Percentiles rank a stretch among this genome's conserved stretches.
These are phyloP conservation scores for Tricholoma bakamatsutake DNA, from an alignment of 768 basidiomycete genomes.

Conservation along the genomic window DNA sequence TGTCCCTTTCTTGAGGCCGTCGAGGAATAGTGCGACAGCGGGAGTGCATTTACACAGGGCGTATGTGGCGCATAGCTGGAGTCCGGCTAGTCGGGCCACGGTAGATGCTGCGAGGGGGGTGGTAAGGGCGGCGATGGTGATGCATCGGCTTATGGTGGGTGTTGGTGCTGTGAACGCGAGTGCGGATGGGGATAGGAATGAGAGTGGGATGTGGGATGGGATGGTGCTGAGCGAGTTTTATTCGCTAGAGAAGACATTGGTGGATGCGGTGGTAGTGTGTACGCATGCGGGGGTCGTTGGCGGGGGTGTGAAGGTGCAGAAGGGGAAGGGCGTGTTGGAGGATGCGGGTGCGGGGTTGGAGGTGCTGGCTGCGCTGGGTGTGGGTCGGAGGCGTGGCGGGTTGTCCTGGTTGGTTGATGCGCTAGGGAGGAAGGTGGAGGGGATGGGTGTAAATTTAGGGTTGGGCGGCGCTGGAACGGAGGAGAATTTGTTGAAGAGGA, in stretches of 20 bases:
- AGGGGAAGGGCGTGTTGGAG: slow-evolving; percentile 14
- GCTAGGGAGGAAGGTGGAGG: slow-evolving; percentile 20
- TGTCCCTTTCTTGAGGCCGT: slow-evolving; percentile 52
- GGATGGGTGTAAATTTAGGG: slow-evolving; percentile 6
- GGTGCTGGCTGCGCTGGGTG: slow-evolving; percentile 15
- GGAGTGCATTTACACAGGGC: slow-evolving; percentile 2
- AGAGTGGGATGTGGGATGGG: slow-evolving; percentile 24
- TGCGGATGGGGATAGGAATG: not conserved
- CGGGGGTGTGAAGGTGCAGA: slow-evolving; percentile 19
- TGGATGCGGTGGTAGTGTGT: slow-evolving; percentile 62
- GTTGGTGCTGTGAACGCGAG: slow-evolving; percentile 2
- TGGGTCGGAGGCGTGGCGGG: slow-evolving; percentile 14
- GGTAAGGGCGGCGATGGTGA: slow-evolving; percentile 42
- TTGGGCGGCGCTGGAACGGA: not conserved
- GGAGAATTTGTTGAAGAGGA: slow-evolving; percentile 25
- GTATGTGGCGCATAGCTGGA: slow-evolving; percentile 26
- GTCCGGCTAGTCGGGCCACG: slow-evolving; percentile 51
- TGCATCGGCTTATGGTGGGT: slow-evolving; percentile 31
- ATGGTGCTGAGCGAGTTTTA: slow-evolving; percentile 44
- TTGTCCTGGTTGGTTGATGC: slow-evolving; percentile 19
- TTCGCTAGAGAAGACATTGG: slow-evolving; percentile 53
- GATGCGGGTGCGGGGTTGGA: slow-evolving; percentile 22
- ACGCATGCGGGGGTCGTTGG: slow-evolving; percentile 49
- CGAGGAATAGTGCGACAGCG: not conserved
- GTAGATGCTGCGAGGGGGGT: slow-evolving; percentile 64